Evolutionary conservation across 192 early-diverging fungal species (phyloP).

Genomic region (Rhizophagus prolifer): DNA sequence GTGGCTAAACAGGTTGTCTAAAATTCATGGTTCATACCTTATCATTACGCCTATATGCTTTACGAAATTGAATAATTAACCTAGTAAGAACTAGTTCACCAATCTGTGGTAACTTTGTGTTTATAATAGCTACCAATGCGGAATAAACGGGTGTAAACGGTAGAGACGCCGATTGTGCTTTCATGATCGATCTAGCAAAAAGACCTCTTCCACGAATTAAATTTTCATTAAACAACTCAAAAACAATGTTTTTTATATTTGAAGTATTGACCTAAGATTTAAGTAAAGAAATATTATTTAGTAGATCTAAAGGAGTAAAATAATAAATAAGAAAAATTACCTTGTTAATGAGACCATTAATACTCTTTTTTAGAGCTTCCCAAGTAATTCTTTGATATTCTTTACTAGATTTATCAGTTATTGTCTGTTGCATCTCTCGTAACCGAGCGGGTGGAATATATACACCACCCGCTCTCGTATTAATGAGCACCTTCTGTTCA

Average conservation of each 20-base stretch:
- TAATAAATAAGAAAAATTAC: conserved; percentile 23
- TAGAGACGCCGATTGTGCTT: conserved; percentile 81
- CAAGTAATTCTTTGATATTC: conserved; percentile 89
- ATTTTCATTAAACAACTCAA: conserved; percentile 89
- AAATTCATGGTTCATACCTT: conserved; percentile 49
- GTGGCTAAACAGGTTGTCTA: conserved; percentile 75
- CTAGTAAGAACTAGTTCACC: conserved; percentile 86
- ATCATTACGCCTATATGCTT: conserved; percentile 89
- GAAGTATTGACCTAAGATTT: conserved; percentile 68
- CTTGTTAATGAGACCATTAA: conserved; percentile 96
- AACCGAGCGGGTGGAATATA: conserved; percentile 86
- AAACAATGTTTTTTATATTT: conserved; percentile 88
- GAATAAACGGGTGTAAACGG: conserved; percentile 94
- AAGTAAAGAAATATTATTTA: background rate
- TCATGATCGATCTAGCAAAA: conserved; percentile 81
- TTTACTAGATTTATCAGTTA: conserved; percentile 65
- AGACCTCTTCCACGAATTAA: conserved; percentile 91
- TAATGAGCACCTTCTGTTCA: conserved; percentile 7
- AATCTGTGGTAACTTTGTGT: conserved; percentile 90
- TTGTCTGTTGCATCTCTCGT: conserved; percentile 68
- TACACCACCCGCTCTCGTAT: conserved; percentile 65
- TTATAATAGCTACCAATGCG: conserved; percentile 81
- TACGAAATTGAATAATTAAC: conserved; percentile 84
- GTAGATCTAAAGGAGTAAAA: background rate
- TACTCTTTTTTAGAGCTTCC: conserved; percentile 91